Evolutionary conservation across 768 basidiomycete species (phyloP), one percentile per base, ranked within the genome.

Genomic region (Ramaria sp.): DNA sequence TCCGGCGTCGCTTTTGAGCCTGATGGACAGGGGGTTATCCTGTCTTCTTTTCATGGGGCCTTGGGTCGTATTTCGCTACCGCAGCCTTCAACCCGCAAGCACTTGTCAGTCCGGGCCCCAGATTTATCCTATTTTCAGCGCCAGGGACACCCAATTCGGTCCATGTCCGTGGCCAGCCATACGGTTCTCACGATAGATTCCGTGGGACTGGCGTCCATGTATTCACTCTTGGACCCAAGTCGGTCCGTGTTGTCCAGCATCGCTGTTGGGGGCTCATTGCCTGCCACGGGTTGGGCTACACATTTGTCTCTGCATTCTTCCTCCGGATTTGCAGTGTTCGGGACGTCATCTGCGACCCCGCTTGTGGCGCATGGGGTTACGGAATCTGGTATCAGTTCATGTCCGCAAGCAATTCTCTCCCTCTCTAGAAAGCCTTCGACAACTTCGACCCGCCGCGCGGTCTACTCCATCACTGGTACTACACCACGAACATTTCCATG

Each of bases 381-480:
- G 7, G 70, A 77, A 45, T 72, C 74, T 20, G 70, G 68, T 0
- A 60, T 88, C n/a, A 72, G 75, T 4, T 56, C 68, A 11, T 66
- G 62, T 1, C 82, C 88, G 6, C 71, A 73, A 43, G 72, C 77
- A 46, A 65, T 75, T 58, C 72, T 88, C 49, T 38, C 42, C 19
- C 53, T 73, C 53, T 70, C 76, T 7, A 63, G 67, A 30, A 65
- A 68, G 59, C 64, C 34, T 54, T 59, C 57, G 12, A 62, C 51
- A 50, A 60, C 42, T 7, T 45, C 58, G 48, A 58, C 54, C 42
- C 64, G 67, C 3, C 78, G 81, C 34, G 86, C 88, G 1, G 89
- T 89, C 10, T 91, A 90, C 70, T 84, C 79, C 43, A 78, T 92
- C 65, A 71, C 80, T 7, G 72, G 71, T 24, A 79, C 7, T 83